Percentiles rank a stretch among this genome's conserved stretches.
phyloP scores from a whole-genome alignment of 805 yeast genomes.

The Nakazawaea anatomiae region DNA sequence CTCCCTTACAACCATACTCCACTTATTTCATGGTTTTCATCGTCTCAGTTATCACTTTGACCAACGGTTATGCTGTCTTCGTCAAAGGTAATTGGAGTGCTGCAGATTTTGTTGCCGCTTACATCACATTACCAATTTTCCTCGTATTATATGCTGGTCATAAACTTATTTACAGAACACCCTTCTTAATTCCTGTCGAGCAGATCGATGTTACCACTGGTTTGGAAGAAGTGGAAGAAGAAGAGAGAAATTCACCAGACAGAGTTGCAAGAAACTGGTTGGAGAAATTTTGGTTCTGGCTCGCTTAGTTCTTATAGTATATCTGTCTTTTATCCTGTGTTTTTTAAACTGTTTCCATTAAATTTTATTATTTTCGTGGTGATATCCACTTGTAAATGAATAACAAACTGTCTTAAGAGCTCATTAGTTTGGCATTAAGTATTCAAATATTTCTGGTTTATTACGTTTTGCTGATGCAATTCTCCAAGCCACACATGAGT shows the following conservation, averaged over 20 bases:
- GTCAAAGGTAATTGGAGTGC: conserved; percentile 42
- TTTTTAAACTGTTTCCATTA: no score
- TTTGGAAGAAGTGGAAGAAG: conserved; percentile 53
- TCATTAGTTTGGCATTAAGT: no score
- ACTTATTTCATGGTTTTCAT: conserved; percentile 48
- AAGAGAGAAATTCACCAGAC: conserved; percentile 32
- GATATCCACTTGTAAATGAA: no score
- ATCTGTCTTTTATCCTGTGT: not conserved
- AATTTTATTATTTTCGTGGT: no score
- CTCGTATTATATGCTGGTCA: conserved; percentile 52
- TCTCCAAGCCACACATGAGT: no score
- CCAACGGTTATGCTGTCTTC: conserved; percentile 72
- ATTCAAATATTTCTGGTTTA: no score
- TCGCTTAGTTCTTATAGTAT: conserved; percentile 24
- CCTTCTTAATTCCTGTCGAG: conserved; percentile 43
- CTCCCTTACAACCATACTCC: conserved; percentile 51
- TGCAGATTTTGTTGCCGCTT: conserved; percentile 64
- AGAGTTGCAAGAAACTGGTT: conserved; percentile 33
- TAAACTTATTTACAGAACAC: conserved; percentile 39
- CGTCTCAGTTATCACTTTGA: conserved; percentile 47
- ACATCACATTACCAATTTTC: conserved; percentile 58
- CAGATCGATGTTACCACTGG: conserved; percentile 60
- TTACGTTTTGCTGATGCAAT: no score
- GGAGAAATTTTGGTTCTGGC: conserved; percentile 45
- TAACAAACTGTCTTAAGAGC: no score